Evolutionary conservation across 164 flowering plant genomes (phyloP).

Genomic region (Protea cynaroides): DNA sequence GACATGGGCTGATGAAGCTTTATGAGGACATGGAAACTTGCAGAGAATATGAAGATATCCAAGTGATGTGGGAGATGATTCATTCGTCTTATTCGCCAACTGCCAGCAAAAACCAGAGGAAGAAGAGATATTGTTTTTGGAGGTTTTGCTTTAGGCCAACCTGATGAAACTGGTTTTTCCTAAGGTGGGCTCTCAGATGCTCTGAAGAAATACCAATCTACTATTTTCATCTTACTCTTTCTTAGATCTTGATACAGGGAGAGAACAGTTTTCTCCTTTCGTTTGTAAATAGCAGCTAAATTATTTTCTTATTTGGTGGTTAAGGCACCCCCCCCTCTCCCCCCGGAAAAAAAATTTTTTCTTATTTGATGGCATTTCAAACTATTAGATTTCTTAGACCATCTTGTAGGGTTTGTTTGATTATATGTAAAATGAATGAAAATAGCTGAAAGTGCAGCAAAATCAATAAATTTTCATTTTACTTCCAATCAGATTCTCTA

Average conservation of each 20-base stretch:
- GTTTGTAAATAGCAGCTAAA: not conserved
- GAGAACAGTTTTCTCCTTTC: not conserved
- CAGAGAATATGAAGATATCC: slow-evolving; percentile 16
- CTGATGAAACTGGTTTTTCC: not conserved
- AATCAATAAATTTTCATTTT: no score
- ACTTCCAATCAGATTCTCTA: no score
- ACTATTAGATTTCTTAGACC: no score
- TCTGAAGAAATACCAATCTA: not conserved
- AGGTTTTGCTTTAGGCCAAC: slow-evolving; percentile 15
- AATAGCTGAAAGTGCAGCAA: no score
- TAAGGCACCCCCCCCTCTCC: no score
- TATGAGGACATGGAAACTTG: slow-evolving; percentile 17
- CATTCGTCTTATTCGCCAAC: slow-evolving; percentile 11
- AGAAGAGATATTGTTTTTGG: not conserved
- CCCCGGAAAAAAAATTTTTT: no score
- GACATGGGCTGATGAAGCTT: slow-evolving; percentile 6
- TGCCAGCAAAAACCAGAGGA: not conserved
- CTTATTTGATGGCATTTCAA: no score
- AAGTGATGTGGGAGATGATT: slow-evolving; percentile 24
- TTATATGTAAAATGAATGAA: no score
- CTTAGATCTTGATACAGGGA: not conserved
- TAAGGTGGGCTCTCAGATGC: not conserved
- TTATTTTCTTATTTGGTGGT: no score
- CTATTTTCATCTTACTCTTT: not conserved
- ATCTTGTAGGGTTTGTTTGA: no score